Base-by-base conservation (phyloP, 208 protist species). In the Vickermania spadyakhi region DNA sequence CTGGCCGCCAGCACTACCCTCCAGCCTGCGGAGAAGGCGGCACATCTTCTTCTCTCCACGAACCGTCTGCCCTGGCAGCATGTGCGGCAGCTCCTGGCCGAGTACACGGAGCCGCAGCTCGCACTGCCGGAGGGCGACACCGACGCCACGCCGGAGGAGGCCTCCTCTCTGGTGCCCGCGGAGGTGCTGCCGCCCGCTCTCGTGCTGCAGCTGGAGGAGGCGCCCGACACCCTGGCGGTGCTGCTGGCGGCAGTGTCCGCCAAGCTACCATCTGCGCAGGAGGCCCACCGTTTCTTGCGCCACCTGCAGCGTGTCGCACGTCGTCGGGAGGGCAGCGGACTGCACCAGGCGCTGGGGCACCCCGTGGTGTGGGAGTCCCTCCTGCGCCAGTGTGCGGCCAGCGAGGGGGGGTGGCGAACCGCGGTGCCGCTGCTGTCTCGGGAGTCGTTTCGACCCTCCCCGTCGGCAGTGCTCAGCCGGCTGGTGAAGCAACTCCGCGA, bases 1-100 rank as follows among this genome's bases (percentile, higher is more conserved):
- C 66, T 94, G 21, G 65, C 75, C 1, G 84, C 81, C 21, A 90
- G 84, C 65, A 94, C 87, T 23, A 83, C 79, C 23, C 61, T 85
- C 28, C 54, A 56, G 28, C 26, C 70, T 1, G 69, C 81, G 26
- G 36, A 72, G 23, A 93, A 93, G 60, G 72, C 70, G 45, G 58
- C 36, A 31, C 60, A 70, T 18, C 73, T 89, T 13, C 64, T 72
- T 30, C 42, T 42, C 0, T 78, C 77, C 14, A 64, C 86, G 25
- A 31, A 50, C 28, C 63, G 61, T 52, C 51, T 90, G 31, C 75
- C 82, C 56, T 91, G 79, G 77, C 56, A 75, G 51, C 59, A 56
- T 11, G 76, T 76, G 26, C 60, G 84, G 26, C 2, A 50, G 50
- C 63, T 94, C 26, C 70, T 92, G 53, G 58, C 60, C n/a, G 66